These are phyloP conservation scores for Gardenia jasminoides DNA, from an alignment of 257 asterid genomes.

Conservation along the genomic window DNA sequence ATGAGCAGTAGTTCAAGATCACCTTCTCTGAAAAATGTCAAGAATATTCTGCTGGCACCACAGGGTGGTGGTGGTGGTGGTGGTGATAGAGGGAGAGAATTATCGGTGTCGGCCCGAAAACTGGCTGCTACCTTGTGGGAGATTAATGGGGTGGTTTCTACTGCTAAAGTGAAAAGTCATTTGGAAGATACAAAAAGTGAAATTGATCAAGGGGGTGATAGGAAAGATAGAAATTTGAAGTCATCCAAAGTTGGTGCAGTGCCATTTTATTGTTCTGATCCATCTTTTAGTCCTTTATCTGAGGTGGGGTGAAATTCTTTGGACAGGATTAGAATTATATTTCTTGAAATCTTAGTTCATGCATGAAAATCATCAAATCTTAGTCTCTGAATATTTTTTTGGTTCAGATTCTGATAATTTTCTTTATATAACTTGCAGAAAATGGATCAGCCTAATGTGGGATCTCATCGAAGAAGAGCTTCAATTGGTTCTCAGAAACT, in stretches of 20 bases:
- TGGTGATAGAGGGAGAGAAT: conserved; percentile 46
- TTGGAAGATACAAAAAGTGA: conserved; percentile 45
- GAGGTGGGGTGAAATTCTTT: conserved; percentile 56
- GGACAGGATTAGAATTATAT: background rate
- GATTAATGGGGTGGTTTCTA: conserved; percentile 55
- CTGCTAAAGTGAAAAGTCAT: conserved; percentile 43
- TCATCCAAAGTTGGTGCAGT: conserved; percentile 44
- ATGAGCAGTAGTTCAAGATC: conserved; percentile 46
- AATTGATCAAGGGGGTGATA: conserved; percentile 35
- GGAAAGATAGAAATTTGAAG: conserved; percentile 40
- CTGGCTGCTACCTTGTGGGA: conserved; percentile 89
- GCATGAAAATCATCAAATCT: background rate
- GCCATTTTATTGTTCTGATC: conserved; percentile 56
- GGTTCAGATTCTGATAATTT: conserved; percentile 12
- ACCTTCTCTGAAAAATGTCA: conserved; percentile 52
- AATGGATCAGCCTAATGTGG: conserved; percentile 53
- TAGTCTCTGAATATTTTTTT: conserved; percentile 14
- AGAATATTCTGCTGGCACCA: conserved; percentile 35
- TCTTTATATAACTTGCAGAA: conserved; percentile 41
- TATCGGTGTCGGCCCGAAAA: conserved; percentile 75
- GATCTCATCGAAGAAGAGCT: conserved; percentile 59
- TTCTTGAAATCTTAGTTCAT: too few species aligned
- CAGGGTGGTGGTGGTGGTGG: conserved; percentile 10
- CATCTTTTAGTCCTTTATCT: conserved; percentile 50
- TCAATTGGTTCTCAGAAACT: conserved; percentile 72